phyloP scores from a whole-genome alignment of 1,139 yeast genomes.

The Meyerozyma guilliermondii region DNA sequence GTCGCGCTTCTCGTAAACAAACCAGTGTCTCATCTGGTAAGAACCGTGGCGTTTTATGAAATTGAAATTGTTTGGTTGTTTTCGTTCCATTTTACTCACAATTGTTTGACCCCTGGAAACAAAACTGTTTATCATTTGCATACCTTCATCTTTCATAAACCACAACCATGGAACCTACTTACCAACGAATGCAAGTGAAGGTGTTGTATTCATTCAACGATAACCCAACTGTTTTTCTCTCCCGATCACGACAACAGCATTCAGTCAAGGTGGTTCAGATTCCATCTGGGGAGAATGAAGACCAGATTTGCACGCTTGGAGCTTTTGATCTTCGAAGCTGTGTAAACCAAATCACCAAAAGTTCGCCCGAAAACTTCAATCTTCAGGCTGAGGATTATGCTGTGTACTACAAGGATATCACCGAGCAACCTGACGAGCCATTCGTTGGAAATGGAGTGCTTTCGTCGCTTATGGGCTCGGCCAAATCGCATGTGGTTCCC shows the following conservation, averaged over 20 bases:
- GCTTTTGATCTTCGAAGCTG: constrained; percentile 53
- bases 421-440: constrained; percentile 72
- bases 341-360: constrained; percentile 42
- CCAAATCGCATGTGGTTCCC: constrained; percentile 42
- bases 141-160: neutral
- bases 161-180: constrained; percentile 11
- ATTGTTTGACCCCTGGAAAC: neutral
- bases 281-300: constrained; percentile 28
- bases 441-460: constrained; percentile 68
- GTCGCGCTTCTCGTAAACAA: constrained; percentile 1
- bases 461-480: constrained; percentile 34
- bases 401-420: constrained; percentile 65
- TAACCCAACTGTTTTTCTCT: constrained; percentile 51
- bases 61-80: constrained; percentile 1
- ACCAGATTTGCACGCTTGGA: constrained; percentile 42
- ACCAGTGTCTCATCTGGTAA: neutral
- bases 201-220: constrained; percentile 59
- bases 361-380: constrained; percentile 57
- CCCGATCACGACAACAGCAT: constrained; percentile 43
- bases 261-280: constrained; percentile 45
- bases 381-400: constrained; percentile 54
- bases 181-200: constrained; percentile 47
- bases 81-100: neutral
- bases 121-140: too few relatives aligned
- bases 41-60: constrained; percentile 1